Evolutionary conservation across 805 yeast genomes (phyloP).

Genomic region (Candida berthetii): DNA sequence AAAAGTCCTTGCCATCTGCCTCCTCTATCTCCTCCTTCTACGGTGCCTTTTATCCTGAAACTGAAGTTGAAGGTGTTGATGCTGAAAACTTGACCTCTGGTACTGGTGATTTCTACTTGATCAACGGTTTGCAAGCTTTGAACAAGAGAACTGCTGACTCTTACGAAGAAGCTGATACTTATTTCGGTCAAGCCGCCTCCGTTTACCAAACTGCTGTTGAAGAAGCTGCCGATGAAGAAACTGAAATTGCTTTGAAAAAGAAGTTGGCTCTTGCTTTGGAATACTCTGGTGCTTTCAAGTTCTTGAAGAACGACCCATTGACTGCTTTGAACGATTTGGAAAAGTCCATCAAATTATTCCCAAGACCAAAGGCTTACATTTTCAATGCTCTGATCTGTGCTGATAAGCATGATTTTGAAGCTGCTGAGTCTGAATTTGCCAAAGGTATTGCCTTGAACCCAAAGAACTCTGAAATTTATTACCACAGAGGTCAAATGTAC

Average conservation of each 20-base stretch:
- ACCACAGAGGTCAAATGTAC: constrained; percentile 90
- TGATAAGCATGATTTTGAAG: constrained; percentile 67
- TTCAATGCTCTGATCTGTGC: constrained; percentile 79
- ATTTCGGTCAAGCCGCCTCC: constrained; percentile 51
- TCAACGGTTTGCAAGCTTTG: constrained; percentile 56
- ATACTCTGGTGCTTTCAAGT: constrained; percentile 76
- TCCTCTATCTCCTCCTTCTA: constrained; percentile 82
- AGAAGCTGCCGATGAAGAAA: constrained; percentile 15
- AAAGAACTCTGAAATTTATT: constrained; percentile 73
- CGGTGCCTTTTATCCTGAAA: constrained; percentile 69
- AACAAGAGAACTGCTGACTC: constrained; percentile 33
- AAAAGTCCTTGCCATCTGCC: constrained; percentile 63
- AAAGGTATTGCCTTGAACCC: constrained; percentile 67
- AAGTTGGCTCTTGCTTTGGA: constrained; percentile 72
- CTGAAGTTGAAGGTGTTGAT: constrained; percentile 41
- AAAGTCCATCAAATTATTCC: constrained; percentile 56
- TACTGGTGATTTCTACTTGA: constrained; percentile 59
- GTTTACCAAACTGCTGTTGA: constrained; percentile 28
- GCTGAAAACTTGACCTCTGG: constrained; percentile 26
- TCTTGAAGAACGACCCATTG: constrained; percentile 68
- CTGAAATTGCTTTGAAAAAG: constrained; percentile 16
- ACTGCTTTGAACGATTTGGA: constrained; percentile 60
- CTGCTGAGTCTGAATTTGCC: constrained; percentile 66
- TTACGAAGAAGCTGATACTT: constrained; percentile 29
- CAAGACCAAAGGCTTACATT: constrained; percentile 79